Base-by-base conservation (phyloP, 441 rosid genomes). In the Flueggea neowawraea region DNA sequence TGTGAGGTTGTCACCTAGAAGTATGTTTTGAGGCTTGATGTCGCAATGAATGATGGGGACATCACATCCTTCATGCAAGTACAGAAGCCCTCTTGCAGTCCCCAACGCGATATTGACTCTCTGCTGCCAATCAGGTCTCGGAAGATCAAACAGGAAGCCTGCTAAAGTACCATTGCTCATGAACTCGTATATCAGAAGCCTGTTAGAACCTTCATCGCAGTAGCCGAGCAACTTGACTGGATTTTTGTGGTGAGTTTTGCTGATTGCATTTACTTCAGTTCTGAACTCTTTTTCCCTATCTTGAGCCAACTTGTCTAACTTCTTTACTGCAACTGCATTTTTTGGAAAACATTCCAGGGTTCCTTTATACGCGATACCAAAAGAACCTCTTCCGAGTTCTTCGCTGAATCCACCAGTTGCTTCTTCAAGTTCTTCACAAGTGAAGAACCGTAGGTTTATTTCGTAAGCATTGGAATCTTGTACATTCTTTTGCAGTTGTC, bases 101-200 rank as follows among this genome's bases (percentile, higher is more conserved):
- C 33, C 57, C 8, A 17, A 6, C 17, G 57, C 57, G 12, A 54
- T 54, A 6, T 54, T 12, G 10, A 10, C n/a, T 14, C 57, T 54
- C 33, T 6, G 17, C 28, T 54, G 0, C 57, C 57, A 54, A 17
- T 22, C 13, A 16, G 57, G 57, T 22, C 33, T 17, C 33, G 33
- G 22, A 54, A 10, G 10, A 16, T 10, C 57, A 14, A 54, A 54
- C 31, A 54, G 12, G 13, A 16, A 31, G n/a, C 11, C 33, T 11
- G 57, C 31, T 41, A 57, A 11, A 12, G 47, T 28, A 12, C 60
- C 60, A 13, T 33, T 33, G 47, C 47, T 57, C 60, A 57, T 57
- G 16, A 12, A 57, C 60, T 57, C 60, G 10, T 57, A 57, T 9
- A 57, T 47, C 16, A 57, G 60, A 36, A 57, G 22, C 16, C 47